A percentile compares a stretch with the other conserved stretches of the same genome.
phyloP scores from a whole-genome alignment of 345 rosid genomes.

The Anastatica hierochuntica region DNA sequence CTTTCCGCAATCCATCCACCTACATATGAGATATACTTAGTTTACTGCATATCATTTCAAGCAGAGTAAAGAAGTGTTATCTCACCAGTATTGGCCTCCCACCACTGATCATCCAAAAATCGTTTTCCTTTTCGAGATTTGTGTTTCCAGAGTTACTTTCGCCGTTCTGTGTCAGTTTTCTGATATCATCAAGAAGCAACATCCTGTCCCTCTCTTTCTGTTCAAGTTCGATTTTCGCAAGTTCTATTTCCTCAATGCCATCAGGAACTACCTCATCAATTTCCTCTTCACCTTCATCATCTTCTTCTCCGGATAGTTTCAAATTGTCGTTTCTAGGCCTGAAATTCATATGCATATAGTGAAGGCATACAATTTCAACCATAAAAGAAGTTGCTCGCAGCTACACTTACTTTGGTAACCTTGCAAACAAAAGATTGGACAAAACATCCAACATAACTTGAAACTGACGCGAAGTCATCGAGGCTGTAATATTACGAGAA shows the following conservation, averaged over 20 bases:
- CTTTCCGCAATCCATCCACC: constrained; percentile 69
- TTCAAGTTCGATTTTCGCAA: constrained; percentile 76
- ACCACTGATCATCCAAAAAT: constrained; percentile 38
- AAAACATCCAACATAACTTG: constrained; percentile 87
- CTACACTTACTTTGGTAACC: constrained; percentile 66
- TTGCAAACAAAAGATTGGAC: constrained; percentile 80
- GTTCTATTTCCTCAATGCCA: constrained; percentile 92
- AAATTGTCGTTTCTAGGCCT: constrained; percentile 83
- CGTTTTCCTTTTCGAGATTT: constrained; percentile 26
- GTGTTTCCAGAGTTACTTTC: constrained; percentile 50
- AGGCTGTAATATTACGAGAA: constrained; percentile 63
- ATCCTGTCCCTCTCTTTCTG: constrained; percentile 57
- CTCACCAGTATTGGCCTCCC: constrained; percentile 35
- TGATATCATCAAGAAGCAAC: constrained; percentile 59
- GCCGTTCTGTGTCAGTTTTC: constrained; percentile 45
- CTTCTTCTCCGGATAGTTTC: constrained; percentile 76
- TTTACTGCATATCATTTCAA: too few species aligned
- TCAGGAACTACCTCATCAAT: constrained; percentile 95
- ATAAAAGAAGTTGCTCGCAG: constrained; percentile 1
- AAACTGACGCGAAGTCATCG: constrained; percentile 92
- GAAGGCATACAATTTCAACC: neutral
- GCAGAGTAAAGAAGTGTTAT: too few species aligned
- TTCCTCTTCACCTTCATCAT: constrained; percentile 84
- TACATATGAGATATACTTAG: too few species aligned
- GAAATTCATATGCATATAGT: constrained; percentile 4